Percentiles rank a stretch among this genome's conserved stretches.
phyloP scores from a whole-genome alignment of 108 stramenopile genomes.

The Cyclostephanos tholiformis region DNA sequence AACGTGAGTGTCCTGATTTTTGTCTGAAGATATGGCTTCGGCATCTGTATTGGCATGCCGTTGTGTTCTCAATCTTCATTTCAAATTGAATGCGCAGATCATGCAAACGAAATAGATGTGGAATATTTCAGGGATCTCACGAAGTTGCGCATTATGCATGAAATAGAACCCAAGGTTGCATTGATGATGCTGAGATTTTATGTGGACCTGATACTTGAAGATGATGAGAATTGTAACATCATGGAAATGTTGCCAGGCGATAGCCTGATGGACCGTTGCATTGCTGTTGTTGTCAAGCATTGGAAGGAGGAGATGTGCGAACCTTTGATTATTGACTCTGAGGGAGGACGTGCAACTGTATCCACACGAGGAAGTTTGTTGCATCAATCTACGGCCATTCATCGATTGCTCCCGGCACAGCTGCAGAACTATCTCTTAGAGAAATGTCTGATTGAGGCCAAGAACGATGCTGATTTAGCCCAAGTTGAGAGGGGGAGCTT shows the following conservation, averaged over 20 bases:
- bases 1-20: constrained; percentile 18
- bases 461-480: constrained; percentile 23
- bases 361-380: constrained; percentile 4
- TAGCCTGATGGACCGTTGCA: constrained; percentile 40
- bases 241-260: constrained; percentile 44
- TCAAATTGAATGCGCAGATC: constrained; percentile 12
- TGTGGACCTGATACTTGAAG: constrained; percentile 34
- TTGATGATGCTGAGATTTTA: constrained; percentile 50
- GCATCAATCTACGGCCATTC: constrained; percentile 36
- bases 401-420: constrained; percentile 34
- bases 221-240: constrained; percentile 40
- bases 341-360: constrained; percentile 26
- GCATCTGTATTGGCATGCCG: background rate
- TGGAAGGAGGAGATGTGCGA: constrained; percentile 45
- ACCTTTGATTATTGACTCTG: constrained; percentile 37
- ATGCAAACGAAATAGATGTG: constrained; percentile 45
- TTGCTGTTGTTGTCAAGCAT: constrained; percentile 32
- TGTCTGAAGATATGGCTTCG: background rate
- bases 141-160: constrained; percentile 39
- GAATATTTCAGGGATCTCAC: constrained; percentile 52
- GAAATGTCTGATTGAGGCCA: constrained; percentile 46
- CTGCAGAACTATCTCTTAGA: constrained; percentile 45
- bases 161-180: constrained; percentile 41
- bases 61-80: background rate
- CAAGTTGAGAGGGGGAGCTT: constrained; percentile 7